Percentiles rank a stretch among this genome's conserved stretches.
These are phyloP conservation scores for Backusella psychrophila DNA, from an alignment of 192 early-diverging fungal species.

Conservation along the genomic window DNA sequence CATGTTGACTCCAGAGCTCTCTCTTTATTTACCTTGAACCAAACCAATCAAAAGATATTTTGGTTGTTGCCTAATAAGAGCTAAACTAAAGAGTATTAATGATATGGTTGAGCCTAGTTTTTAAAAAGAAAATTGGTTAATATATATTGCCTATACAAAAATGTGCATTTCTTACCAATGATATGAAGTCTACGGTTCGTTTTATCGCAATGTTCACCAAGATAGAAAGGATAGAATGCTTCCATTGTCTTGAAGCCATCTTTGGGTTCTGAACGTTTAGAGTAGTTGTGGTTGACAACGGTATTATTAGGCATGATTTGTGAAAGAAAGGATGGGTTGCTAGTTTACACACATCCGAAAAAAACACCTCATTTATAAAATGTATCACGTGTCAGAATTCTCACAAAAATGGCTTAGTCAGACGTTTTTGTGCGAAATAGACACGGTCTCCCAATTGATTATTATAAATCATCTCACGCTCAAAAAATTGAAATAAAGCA, in stretches of 20 bases:
- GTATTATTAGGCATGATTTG: constrained; percentile 18
- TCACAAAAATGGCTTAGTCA: background rate
- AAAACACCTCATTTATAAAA: too few relatives aligned
- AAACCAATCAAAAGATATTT: constrained; percentile 34
- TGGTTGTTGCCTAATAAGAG: constrained; percentile 23
- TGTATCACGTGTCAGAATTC: background rate
- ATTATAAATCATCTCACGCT: too few relatives aligned
- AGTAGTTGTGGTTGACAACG: constrained; percentile 49
- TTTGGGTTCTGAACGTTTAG: constrained; percentile 34
- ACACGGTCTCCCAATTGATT: background rate
- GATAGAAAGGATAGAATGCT: constrained; percentile 70
- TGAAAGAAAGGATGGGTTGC: background rate
- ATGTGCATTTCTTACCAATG: constrained; percentile 38
- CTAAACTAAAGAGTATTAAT: constrained; percentile 25
- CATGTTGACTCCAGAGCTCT: background rate
- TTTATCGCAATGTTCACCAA: constrained; percentile 55
- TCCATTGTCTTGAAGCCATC: constrained; percentile 50
- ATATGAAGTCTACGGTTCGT: constrained; percentile 56
- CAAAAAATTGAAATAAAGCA: too few relatives aligned
- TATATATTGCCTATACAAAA: constrained; percentile 5
- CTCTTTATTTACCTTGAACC: constrained; percentile 32
- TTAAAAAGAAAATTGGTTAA: background rate
- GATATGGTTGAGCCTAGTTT: background rate
- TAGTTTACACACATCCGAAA: too few relatives aligned
- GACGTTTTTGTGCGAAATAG: background rate